phyloP scores from a whole-genome alignment of 306 rosid genomes.

The Glycine soja region DNA sequence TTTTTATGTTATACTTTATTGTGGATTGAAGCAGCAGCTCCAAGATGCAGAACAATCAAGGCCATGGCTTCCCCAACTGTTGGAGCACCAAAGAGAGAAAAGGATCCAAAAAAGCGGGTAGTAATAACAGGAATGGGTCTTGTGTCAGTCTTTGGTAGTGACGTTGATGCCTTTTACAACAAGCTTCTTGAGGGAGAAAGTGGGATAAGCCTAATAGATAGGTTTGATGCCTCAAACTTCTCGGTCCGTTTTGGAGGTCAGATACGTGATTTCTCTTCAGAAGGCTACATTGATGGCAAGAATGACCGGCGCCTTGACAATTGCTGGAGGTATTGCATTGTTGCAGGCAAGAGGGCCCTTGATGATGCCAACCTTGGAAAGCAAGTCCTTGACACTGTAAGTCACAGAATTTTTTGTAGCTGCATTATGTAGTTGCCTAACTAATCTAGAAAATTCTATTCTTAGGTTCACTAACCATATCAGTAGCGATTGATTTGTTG shows the following conservation, averaged over 20 bases:
- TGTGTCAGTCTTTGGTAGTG: constrained; percentile 74
- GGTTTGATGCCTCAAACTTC: constrained; percentile 68
- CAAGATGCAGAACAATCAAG: constrained; percentile 58
- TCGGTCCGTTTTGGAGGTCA: constrained; percentile 69
- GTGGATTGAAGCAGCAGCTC: constrained; percentile 52
- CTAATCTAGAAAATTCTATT: neutral
- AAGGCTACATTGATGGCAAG: constrained; percentile 69
- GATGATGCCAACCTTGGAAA: constrained; percentile 74
- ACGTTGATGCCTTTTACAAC: constrained; percentile 61
- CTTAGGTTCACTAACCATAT: neutral
- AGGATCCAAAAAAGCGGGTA: constrained; percentile 72
- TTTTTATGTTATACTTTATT: neutral
- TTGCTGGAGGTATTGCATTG: constrained; percentile 69
- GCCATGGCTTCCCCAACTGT: constrained; percentile 53
- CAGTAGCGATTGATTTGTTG: neutral
- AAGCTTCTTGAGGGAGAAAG: constrained; percentile 76
- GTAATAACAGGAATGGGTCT: constrained; percentile 85
- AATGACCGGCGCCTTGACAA: constrained; percentile 67
- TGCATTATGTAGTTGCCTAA: neutral
- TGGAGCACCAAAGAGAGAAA: constrained; percentile 70
- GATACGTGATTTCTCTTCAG: constrained; percentile 64
- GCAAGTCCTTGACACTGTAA: constrained; percentile 59
- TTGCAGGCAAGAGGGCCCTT: constrained; percentile 78
- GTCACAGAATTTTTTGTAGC: constrained; percentile 21
- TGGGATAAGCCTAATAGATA: constrained; percentile 75